phyloP scores from a whole-genome alignment of 805 yeast species.

The Lachancea fermentati region DNA sequence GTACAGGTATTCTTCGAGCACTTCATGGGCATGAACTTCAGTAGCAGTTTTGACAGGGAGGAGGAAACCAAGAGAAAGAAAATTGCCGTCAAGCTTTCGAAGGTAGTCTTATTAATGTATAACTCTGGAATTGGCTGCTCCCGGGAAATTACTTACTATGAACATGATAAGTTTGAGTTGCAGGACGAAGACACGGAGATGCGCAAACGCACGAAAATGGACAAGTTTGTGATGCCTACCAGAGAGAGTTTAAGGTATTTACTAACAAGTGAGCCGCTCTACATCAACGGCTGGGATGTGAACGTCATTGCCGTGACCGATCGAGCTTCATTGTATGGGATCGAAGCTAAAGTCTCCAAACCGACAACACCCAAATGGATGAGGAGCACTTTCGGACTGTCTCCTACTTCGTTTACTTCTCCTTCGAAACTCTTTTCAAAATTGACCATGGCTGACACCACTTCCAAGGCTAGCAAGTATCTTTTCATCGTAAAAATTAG shows the following conservation, averaged over 20 bases:
- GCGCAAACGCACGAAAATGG: slow-evolving; percentile 30
- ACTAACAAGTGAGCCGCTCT: slow-evolving; percentile 30
- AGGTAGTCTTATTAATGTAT: slow-evolving; percentile 59
- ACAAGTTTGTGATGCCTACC: slow-evolving; percentile 36
- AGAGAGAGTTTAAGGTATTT: slow-evolving; percentile 34
- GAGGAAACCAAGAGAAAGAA: slow-evolving; percentile 68
- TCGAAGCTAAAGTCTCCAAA: neutral
- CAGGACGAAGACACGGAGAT: slow-evolving; percentile 22
- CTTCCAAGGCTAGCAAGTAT: slow-evolving; percentile 20
- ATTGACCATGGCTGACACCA: slow-evolving; percentile 17
- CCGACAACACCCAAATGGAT: slow-evolving; percentile 24
- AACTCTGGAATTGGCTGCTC: slow-evolving; percentile 67
- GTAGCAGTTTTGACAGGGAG: slow-evolving; percentile 68
- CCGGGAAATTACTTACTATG: slow-evolving; percentile 48
- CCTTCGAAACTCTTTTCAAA: slow-evolving; percentile 24
- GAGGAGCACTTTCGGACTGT: slow-evolving; percentile 22
- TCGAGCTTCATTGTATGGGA: slow-evolving; percentile 16
- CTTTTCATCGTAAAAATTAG: slow-evolving; percentile 47
- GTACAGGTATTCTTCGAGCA: slow-evolving; percentile 80
- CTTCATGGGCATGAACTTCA: slow-evolving; percentile 65
- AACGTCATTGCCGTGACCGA: slow-evolving; percentile 61
- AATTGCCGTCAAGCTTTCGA: slow-evolving; percentile 53
- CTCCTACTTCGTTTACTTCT: slow-evolving; percentile 13
- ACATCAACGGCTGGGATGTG: slow-evolving; percentile 51
- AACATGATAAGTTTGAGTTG: slow-evolving; percentile 29